Evolutionary conservation across 1,139 yeast species (phyloP), one percentile per base, ranked within the genome.

Genomic region (Protomyces pachydermus): DNA sequence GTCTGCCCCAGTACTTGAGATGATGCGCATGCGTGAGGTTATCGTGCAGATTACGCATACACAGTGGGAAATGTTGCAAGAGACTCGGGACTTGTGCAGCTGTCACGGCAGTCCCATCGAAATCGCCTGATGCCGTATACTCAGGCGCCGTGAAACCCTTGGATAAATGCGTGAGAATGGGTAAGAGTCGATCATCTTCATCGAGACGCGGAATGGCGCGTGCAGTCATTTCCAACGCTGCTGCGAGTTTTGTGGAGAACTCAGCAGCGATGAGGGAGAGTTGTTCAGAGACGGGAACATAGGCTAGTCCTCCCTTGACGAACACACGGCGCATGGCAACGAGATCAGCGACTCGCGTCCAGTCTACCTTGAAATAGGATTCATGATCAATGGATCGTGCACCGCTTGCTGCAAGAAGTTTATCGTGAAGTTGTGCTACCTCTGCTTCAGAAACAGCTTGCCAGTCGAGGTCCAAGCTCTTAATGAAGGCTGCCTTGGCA

Each of bases 181-280:
- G 98, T 55, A 90, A 77, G 56, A 93, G 76, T 66, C 99, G 80
- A 73, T 91, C 96, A 72, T 91, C 97, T 76, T 93, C 98, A 71
- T 91, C 97, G 64, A 93, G 78, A 20, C 95, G 80, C 2, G 97
- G 96, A 63, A 91, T 77, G 28, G 88, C 82, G 70, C 87, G 88
- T 70, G 90, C 87, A 0, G 98, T 89, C 65, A 80, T 78, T 25
- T 85, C 75, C 67, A 93, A 78, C 46, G 84, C 83, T 9, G 76
- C 74, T 3, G 75, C 74, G 60, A 95, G 79, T 62, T 78, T 77
- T 16, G 79, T 80, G 60, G 83, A 78, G 72, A 86, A 91, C 73
- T 90, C 97, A 52, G 86, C 79, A 3, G 79, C 71, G 54, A 93
- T 77, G 62, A 89, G 76, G 65, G 84, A 84, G 68, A 87, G 77